Base-by-base conservation (phyloP, 2,329 filamentous ascomycete genomes). In the Trichoderma atrobrunneum region DNA sequence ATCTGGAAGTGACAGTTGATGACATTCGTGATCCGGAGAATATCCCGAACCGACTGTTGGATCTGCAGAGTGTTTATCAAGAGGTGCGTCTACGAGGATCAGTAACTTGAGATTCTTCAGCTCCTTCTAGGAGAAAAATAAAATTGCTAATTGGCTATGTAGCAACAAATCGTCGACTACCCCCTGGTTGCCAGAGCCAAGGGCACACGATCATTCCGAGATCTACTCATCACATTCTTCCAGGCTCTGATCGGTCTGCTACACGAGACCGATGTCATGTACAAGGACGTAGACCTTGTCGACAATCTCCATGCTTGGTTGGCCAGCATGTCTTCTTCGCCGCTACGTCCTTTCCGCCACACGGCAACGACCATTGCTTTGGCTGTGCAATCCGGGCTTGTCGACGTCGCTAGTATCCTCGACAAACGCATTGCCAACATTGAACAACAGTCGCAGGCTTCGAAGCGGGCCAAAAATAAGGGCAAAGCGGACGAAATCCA, bases 221-320 rank as follows among this genome's bases (percentile, higher is more conserved):
- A 92, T 51, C 87, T 91, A 61, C 86, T 99, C 18, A 87, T 92
- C 66, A 89, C 89, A 73, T 98, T 98, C 82, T 94, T 97, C 80
- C 84, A 89, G 73, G 87, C 91, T 0, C 85, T 98, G 26, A 88
- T 98, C 75, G 88, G 89, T 75, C 89, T 93, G 7, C 87, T 97
- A 65, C 93, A 97, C 78, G 90, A 94, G 76, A 92, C 92, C n/a
- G 92, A 92, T 28, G 83, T 93, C 24, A 84, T 99, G 65, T 97
- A 97, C 83, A 90, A 88, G 59, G 92, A 97, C 74, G 83, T 86
- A 43, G 88, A 91, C 34, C 85, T 99, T 65, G 90, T 97, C 78
- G 94, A 98, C 79, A 97, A 97, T 78, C 88, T 98, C 62, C 90
- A 94, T 76, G 87, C 93, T 72, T 99, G 96, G 96, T 87, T 98